These are phyloP conservation scores for Spergularia azorica DNA, from an alignment of 179 eudicot genomes.

Conservation along the genomic window DNA sequence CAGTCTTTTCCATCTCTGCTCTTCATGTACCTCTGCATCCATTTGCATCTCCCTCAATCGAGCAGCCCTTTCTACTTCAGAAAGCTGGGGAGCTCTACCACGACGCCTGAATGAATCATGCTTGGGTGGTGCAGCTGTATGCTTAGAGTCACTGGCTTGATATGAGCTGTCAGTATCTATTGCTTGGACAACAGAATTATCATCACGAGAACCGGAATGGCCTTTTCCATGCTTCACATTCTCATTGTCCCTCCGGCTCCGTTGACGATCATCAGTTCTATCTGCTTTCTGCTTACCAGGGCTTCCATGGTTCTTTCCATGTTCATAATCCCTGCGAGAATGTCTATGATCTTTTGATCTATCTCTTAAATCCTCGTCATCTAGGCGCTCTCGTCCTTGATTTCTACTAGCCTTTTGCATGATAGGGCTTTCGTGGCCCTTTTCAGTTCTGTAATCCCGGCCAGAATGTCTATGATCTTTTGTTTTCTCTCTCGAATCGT, in stretches of 20 bases:
- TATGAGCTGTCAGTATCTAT: slow-evolving; percentile 21
- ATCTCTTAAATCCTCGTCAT: slow-evolving; percentile 28
- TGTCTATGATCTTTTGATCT: slow-evolving; percentile 27
- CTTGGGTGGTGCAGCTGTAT: slow-evolving; percentile 38
- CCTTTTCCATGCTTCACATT: slow-evolving; percentile 30
- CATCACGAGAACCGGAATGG: slow-evolving; percentile 20
- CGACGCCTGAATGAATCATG: slow-evolving; percentile 47
- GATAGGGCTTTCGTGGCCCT: slow-evolving; percentile 2
- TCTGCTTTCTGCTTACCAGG: slow-evolving; percentile 22
- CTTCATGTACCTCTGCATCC: slow-evolving; percentile 93
- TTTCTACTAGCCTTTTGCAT: slow-evolving; percentile 13
- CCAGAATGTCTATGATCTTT: slow-evolving; percentile 24
- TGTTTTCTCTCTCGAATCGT: slow-evolving; percentile 28
- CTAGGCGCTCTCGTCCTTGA: neutral
- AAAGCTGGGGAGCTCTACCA: slow-evolving; percentile 48
- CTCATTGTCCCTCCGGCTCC: slow-evolving; percentile 30
- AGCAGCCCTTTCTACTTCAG: slow-evolving; percentile 91
- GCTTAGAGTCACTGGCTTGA: slow-evolving; percentile 21
- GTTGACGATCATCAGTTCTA: slow-evolving; percentile 25
- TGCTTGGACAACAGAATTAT: slow-evolving; percentile 22
- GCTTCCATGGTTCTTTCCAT: slow-evolving; percentile 30
- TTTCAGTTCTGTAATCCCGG: slow-evolving; percentile 23
- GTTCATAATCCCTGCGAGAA: slow-evolving; percentile 25
- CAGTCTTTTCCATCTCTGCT: slow-evolving; percentile 83
- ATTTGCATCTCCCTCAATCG: slow-evolving; percentile 78